Conservation (phyloP, 169 alveolate genomes). For the Eimeria zaria region DNA sequence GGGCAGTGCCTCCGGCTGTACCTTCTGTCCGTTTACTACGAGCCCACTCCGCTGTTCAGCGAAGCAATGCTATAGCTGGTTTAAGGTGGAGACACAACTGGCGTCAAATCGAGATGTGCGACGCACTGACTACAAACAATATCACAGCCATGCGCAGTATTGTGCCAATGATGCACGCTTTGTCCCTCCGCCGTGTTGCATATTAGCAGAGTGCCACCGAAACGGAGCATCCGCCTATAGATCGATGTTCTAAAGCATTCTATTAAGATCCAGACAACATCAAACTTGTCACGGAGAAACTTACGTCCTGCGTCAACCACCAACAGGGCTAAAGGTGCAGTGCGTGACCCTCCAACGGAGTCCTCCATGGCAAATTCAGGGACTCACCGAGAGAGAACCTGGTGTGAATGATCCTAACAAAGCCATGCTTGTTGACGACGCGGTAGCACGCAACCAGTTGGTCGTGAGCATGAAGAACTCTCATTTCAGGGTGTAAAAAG, state of each 20-base stretch:
- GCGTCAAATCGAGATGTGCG: neutral
- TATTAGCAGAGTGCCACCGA: neutral
- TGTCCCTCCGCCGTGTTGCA: neutral
- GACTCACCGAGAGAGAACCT: neutral
- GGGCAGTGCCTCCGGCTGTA: neutral
- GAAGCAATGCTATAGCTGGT: neutral
- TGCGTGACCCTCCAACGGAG: neutral
- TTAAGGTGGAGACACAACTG: neutral
- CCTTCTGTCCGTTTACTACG: neutral
- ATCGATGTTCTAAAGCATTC: neutral
- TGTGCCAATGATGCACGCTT: neutral
- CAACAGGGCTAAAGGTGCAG: neutral
- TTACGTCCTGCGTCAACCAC: neutral
- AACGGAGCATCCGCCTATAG: neutral
- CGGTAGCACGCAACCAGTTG: neutral
- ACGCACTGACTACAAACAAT: neutral
- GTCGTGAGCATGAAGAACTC: neutral
- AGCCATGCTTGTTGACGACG: neutral
- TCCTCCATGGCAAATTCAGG: neutral
- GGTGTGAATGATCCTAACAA: neutral
- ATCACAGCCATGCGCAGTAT: neutral
- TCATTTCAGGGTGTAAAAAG: neutral
- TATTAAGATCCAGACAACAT: neutral
- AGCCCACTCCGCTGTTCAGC: neutral
- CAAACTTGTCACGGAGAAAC: neutral